These are phyloP conservation scores for Eimeria brunetti DNA, from an alignment of 169 alveolate genomes.

Conservation along the genomic window DNA sequence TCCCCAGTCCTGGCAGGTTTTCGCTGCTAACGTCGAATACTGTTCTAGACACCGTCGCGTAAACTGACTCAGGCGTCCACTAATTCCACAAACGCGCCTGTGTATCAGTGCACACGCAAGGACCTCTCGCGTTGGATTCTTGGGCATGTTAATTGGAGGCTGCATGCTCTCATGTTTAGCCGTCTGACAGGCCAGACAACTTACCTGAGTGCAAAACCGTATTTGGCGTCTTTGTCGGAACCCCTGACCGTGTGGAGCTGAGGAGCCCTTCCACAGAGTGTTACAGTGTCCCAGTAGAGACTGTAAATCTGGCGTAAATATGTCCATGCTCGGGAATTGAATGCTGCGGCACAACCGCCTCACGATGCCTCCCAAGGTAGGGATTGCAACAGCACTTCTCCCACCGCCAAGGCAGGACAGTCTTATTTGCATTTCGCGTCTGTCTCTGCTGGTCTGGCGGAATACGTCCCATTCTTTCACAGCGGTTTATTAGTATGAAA, in stretches of 20 bases:
- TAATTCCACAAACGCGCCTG: no score
- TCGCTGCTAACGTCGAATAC: no score
- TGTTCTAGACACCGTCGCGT: no score
- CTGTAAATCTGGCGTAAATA: no score
- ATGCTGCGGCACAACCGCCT: neutral
- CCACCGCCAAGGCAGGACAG: neutral
- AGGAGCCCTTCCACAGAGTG: neutral
- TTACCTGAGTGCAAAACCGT: neutral
- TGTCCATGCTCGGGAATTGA: neutral
- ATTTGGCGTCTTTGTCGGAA: neutral
- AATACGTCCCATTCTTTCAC: neutral
- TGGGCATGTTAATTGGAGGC: neutral
- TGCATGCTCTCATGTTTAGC: neutral
- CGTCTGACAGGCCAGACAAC: neutral
- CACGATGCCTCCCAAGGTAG: neutral
- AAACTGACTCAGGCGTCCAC: no score
- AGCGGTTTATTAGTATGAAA: neutral
- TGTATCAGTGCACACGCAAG: no score
- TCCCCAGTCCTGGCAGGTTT: no score
- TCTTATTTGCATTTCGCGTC: no score
- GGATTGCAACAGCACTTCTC: no score
- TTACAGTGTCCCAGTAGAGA: no score
- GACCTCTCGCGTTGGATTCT: no score
- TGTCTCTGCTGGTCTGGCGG: neutral
- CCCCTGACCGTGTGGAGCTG: neutral